phyloP scores from a whole-genome alignment of 805 yeast genomes.

The Tetrapisispora pingtungensis region DNA sequence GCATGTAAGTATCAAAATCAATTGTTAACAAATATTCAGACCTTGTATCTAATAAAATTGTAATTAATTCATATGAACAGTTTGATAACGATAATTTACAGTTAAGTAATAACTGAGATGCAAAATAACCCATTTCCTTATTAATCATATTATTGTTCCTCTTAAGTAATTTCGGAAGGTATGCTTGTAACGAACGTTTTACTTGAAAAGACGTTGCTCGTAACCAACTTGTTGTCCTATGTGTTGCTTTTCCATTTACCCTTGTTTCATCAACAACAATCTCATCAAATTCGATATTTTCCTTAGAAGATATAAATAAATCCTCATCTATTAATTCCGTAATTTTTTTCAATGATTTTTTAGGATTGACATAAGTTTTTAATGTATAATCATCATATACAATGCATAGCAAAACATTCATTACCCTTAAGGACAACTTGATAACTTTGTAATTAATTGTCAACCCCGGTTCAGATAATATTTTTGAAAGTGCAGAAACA shows the following conservation, averaged over 20 bases:
- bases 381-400: slow-evolving; percentile 38
- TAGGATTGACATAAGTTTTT: slow-evolving; percentile 7
- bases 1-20: neutral
- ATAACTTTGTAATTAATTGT: slow-evolving; percentile 33
- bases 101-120: slow-evolving; percentile 7
- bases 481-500: slow-evolving; percentile 36
- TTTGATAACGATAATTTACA: slow-evolving; percentile 13
- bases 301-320: neutral
- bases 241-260: slow-evolving; percentile 13
- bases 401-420: slow-evolving; percentile 24
- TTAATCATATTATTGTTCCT: slow-evolving; percentile 17
- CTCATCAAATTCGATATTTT: neutral
- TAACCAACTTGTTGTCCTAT: slow-evolving; percentile 46
- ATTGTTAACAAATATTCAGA: slow-evolving; percentile 8
- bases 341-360: slow-evolving; percentile 14
- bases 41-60: slow-evolving; percentile 8
- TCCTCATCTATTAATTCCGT: slow-evolving; percentile 3
- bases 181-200: slow-evolving; percentile 34
- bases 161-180: slow-evolving; percentile 21
- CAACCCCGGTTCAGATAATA: slow-evolving; percentile 26
- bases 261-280: neutral
- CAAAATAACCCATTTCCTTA: slow-evolving; percentile 9
- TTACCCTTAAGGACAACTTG: slow-evolving; percentile 22
- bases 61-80: slow-evolving; percentile 14
- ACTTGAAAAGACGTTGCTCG: slow-evolving; percentile 43